Base-by-base conservation (phyloP, 2,329 filamentous ascomycete genomes). In the Pseudocercospora pini-densiflorae region DNA sequence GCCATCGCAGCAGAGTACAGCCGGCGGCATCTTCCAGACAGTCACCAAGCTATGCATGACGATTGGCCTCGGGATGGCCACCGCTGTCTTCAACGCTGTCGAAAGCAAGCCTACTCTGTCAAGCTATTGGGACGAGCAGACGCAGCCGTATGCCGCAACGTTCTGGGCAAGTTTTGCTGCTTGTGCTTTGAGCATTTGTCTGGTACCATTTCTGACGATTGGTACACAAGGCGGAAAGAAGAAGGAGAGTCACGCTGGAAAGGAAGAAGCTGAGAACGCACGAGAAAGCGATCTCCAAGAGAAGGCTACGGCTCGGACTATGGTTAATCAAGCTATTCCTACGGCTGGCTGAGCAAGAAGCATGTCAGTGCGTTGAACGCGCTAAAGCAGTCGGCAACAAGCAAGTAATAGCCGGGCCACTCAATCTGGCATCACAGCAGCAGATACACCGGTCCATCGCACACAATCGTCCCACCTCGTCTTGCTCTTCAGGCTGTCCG, bases 11-110 rank as follows among this genome's bases (percentile, higher is more conserved):
- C 88, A 92, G 71, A 88, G 87, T 0, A 84, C 91, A 14, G 89
- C 88, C 0, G 88, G 89, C 5, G 88, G 88, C 0, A 87, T 92
- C 47, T 88, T 91, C 72, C 89, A 91, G 75, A 90, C 89, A 2
- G 82, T 89, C 23, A 86, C 87, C 49, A 85, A 88, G 63, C 79
- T 91, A 3, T 85, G 84, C 58, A 83, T 83, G 59, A 88, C 88
- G 0, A 78, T 89, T 1, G 86, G 87, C 3, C 83, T 90, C 62
- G 88, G 87, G 0, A 83, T 90, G 58, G 83, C 87, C 2, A 90
- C 88, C 0, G 88, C 88, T 0, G 81, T 89, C 7, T 89, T 85
- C 71, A 85, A 83, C 68, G 83, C 83, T 0, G 79, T 78, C 16
- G 59, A 74, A 16, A 64, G 77, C 54, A 71, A 74, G 5, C 78